Conservation (phyloP, 768 basidiomycete genomes). For the Daedalea quercina region DNA sequence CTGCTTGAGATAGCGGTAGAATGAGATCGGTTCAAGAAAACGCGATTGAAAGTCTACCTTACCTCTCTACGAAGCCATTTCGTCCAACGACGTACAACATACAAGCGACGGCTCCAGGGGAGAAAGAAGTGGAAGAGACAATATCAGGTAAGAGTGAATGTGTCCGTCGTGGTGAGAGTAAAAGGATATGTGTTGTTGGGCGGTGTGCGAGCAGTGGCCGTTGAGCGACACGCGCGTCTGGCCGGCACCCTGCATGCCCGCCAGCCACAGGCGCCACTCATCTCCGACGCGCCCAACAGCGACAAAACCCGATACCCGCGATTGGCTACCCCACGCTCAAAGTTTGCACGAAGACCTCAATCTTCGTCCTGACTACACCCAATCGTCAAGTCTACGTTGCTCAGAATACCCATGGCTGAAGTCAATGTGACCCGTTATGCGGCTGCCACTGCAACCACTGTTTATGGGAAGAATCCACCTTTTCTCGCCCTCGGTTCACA, state of each 20-base stretch:
- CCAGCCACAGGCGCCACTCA: not conserved
- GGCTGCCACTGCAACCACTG: not conserved
- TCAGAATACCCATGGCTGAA: not conserved
- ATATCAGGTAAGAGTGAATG: not conserved
- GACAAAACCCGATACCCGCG: not conserved
- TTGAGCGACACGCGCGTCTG: not conserved
- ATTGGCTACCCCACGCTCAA: not conserved
- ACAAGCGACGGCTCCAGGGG: slow-evolving; percentile 1
- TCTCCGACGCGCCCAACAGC: too few species aligned
- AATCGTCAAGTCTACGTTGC: not conserved
- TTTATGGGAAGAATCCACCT: not conserved
- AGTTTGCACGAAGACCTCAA: too few species aligned
- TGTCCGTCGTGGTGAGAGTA: not conserved
- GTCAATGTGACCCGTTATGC: not conserved
- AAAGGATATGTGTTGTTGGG: not conserved
- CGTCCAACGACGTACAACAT: slow-evolving; percentile 35
- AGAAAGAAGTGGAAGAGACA: not conserved
- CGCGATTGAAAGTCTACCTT: too few species aligned
- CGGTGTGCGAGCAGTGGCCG: not conserved
- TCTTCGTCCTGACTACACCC: not conserved
- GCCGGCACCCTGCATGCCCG: not conserved
- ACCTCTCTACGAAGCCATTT: slow-evolving; percentile 33
- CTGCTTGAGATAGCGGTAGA: too few species aligned
- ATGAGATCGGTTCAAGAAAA: too few species aligned
- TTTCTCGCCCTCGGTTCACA: not conserved